These are phyloP conservation scores for Trichoderma asperelloides DNA, from an alignment of 495 filamentous ascomycete species.

Conservation along the genomic window DNA sequence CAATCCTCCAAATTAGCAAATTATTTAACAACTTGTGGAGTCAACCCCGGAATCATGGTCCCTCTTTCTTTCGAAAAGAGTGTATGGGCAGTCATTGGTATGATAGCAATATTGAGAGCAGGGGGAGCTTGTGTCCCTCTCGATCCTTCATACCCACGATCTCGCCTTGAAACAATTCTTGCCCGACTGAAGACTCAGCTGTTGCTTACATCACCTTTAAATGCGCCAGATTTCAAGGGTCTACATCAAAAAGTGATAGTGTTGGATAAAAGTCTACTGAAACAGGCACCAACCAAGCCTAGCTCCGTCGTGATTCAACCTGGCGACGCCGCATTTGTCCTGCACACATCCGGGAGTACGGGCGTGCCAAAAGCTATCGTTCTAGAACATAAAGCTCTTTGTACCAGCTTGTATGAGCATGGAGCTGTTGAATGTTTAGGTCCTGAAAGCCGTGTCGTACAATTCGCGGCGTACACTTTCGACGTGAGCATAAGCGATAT, in stretches of 20 bases:
- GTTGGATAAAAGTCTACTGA: too few species aligned
- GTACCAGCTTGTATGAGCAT: constrained; percentile 8
- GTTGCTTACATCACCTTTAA: too few species aligned
- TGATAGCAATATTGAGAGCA: constrained; percentile 24
- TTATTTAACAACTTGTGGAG: not conserved
- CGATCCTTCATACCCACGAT: constrained; percentile 34
- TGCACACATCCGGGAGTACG: too few species aligned
- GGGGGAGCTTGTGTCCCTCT: constrained; percentile 46
- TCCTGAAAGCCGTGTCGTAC: constrained; percentile 37
- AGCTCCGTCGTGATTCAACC: too few species aligned
- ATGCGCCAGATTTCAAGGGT: too few species aligned
- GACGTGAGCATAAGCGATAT: constrained; percentile 46
- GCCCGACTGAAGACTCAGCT: not conserved
- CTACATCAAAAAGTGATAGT: too few species aligned
- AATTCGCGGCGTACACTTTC: constrained; percentile 43
- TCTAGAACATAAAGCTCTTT: constrained; percentile 14
- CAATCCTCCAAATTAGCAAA: not conserved
- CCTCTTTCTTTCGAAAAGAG: constrained; percentile 44
- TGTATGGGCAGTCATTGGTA: constrained; percentile 25
- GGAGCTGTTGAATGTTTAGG: constrained; percentile 6
- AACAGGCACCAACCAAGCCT: too few species aligned
- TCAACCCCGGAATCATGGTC: constrained; percentile 31
- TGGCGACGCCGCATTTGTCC: too few species aligned
- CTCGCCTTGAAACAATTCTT: too few species aligned
- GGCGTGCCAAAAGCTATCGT: too few species aligned